A percentile compares a stretch with the other conserved stretches of the same genome.
phyloP scores from a whole-genome alignment of 2,329 filamentous ascomycete genomes.

The Ceratocystis diversiconidia region DNA sequence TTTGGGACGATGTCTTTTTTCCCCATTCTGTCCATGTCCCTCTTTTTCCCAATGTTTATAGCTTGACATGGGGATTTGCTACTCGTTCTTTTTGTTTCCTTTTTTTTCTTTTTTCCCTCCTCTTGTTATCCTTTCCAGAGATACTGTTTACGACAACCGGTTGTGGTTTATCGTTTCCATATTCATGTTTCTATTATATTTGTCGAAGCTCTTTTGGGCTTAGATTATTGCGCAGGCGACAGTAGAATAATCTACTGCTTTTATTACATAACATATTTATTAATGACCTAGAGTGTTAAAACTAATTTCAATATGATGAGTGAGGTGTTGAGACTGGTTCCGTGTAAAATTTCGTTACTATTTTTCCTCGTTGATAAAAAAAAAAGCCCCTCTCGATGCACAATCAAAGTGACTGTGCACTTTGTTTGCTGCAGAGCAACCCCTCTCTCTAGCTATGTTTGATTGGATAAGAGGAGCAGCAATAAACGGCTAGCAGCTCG shows the following conservation, averaged over 20 bases:
- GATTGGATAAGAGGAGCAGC: background rate
- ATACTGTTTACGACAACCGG: background rate
- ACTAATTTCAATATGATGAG: too few species aligned
- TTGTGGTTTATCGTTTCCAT: slow-evolving; percentile 7
- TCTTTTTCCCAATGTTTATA: background rate
- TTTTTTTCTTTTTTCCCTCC: background rate
- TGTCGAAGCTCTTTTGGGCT: background rate
- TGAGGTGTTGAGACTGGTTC: too few species aligned
- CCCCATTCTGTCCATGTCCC: background rate
- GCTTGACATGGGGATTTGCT: background rate
- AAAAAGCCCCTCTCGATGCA: background rate
- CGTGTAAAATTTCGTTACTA: too few species aligned
- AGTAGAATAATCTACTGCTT: slow-evolving; percentile 6
- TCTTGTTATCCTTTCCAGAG: background rate
- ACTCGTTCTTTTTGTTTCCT: background rate
- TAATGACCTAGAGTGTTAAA: background rate
- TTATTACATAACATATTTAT: slow-evolving; percentile 1
- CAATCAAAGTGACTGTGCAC: background rate
- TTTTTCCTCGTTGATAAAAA: background rate
- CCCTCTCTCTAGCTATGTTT: background rate
- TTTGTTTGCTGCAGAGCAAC: background rate
- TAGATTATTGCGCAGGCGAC: slow-evolving; percentile 8
- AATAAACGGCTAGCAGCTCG: background rate
- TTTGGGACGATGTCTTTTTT: background rate
- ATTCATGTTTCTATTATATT: slow-evolving; percentile 11